phyloP scores from a whole-genome alignment of 257 asterid genomes.

The Jaltomata sinuosa region DNA sequence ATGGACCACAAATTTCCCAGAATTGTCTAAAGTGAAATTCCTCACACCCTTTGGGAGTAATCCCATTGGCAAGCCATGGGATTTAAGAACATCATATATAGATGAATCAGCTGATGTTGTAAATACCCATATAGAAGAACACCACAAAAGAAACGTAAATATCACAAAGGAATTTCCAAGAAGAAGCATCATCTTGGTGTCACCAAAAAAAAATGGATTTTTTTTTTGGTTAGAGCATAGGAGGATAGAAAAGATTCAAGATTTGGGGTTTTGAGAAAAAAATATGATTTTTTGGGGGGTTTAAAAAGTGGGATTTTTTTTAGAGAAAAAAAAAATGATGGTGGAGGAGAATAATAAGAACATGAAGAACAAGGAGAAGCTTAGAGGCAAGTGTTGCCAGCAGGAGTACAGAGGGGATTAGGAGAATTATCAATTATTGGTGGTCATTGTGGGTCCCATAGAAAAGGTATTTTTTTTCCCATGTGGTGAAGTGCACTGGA shows the following conservation, averaged over 20 bases:
- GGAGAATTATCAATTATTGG: slow-evolving; percentile 54
- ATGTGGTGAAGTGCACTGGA: slow-evolving; percentile 2
- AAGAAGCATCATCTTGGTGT: neutral
- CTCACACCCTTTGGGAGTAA: slow-evolving; percentile 80
- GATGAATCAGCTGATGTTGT: slow-evolving; percentile 25
- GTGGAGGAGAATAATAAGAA: slow-evolving; percentile 5
- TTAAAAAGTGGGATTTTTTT: neutral
- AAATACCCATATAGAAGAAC: slow-evolving; percentile 1
- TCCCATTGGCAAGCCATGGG: slow-evolving; percentile 79
- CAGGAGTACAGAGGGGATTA: slow-evolving; percentile 42
- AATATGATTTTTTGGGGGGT: neutral
- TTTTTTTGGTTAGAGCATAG: neutral
- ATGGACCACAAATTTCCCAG: slow-evolving; percentile 63
- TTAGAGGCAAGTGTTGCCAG: slow-evolving; percentile 30
- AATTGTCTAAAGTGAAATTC: slow-evolving; percentile 45
- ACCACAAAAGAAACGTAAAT: slow-evolving; percentile 9
- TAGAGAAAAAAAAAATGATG: neutral
- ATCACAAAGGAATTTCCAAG: slow-evolving; percentile 12
- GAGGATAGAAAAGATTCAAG: neutral
- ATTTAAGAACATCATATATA: slow-evolving; percentile 56
- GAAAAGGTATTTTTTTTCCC: neutral
- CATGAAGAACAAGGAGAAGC: slow-evolving; percentile 2
- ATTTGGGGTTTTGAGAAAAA: neutral
- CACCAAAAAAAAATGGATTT: neutral
- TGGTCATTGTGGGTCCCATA: slow-evolving; percentile 13